These are phyloP conservation scores for Verbena officinalis DNA, from an alignment of 257 asterid genomes.

Conservation along the genomic window DNA sequence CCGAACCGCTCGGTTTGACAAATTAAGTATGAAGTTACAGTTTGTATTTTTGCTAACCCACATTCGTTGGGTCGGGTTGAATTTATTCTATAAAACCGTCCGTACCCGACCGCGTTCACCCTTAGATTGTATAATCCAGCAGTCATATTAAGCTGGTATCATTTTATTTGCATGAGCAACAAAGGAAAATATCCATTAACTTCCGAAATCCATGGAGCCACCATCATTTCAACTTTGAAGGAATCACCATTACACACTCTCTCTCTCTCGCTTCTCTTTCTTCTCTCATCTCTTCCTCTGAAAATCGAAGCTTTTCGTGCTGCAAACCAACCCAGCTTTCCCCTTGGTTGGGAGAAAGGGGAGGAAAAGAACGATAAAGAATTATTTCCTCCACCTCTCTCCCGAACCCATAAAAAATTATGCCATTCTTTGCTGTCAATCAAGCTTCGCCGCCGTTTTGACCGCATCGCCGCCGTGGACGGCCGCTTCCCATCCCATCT, in stretches of 20 bases:
- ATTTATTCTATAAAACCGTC: too few species aligned
- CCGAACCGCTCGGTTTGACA: too few species aligned
- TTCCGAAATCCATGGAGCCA: background rate
- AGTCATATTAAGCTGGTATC: too few species aligned
- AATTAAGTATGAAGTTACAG: too few species aligned
- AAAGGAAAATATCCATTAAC: background rate
- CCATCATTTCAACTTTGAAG: background rate
- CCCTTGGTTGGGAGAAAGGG: constrained; percentile 25
- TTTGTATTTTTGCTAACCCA: too few species aligned
- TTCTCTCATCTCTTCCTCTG: background rate
- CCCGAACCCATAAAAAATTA: constrained; percentile 31
- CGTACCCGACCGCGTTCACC: too few species aligned
- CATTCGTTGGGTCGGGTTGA: too few species aligned
- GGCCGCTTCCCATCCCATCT: background rate
- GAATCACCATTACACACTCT: background rate
- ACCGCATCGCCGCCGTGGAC: constrained; percentile 23
- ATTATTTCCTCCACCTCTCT: background rate
- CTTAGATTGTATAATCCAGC: too few species aligned
- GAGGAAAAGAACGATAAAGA: background rate
- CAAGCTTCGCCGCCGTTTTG: constrained; percentile 22
- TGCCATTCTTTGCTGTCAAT: constrained; percentile 39
- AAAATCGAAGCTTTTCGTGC: background rate
- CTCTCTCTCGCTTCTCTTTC: background rate
- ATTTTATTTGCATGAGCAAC: too few species aligned
- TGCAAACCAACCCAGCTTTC: constrained; percentile 1